Evolutionary conservation across 176 grass and related monocot genomes (phyloP), one percentile per base, ranked within the genome.

Genomic region (Eleusine coracana): DNA sequence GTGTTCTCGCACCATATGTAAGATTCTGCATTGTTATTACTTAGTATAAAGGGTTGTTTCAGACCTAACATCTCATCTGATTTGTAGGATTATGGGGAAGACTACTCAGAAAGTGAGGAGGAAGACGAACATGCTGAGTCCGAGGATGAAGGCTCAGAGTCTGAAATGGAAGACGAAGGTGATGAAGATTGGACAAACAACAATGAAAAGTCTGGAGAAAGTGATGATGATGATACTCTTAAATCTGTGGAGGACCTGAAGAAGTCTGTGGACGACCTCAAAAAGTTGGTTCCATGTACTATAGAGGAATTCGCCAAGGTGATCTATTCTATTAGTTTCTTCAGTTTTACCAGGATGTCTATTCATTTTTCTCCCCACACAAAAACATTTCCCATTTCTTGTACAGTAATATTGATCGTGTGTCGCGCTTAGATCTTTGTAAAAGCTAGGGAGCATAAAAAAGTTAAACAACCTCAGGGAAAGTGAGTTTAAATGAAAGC

Each of bases 1-100:
- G 78, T 15, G 80, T 96, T 74, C 85, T 98, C 41, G 89, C 87
- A 80, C 91, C 93, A 86, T 93, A 88, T 90, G 96, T 98, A 96
- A 91, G 83, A 71, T 78, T 37, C 58, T 28, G 37, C 73, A 80
- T n/a, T 27, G 71, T 39, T 64, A 44, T 39, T 64, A 44, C 55
- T 70, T 40, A 76, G 64, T 72, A 70, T 75, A 68, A 74, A 89
- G 14, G 7, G 8, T 10, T 81, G 49, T 70, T 76, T 83, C 66
- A 81, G 64, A 61, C 70, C 39, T 88, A 58, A 89, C 77, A 16
- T 71, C 67, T 85, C 63, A 74, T 75, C 73, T 67, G 65, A 70
- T 18, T 74, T 64, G 21, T 80, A 98, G 96, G 92, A 92, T 84
- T 85, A 90, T 78, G 91, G 90, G 70, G 84, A 90, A 58, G 92